phyloP scores from a whole-genome alignment of 1,284 basidiomycete genomes.

The Cryptococcus sp. region DNA sequence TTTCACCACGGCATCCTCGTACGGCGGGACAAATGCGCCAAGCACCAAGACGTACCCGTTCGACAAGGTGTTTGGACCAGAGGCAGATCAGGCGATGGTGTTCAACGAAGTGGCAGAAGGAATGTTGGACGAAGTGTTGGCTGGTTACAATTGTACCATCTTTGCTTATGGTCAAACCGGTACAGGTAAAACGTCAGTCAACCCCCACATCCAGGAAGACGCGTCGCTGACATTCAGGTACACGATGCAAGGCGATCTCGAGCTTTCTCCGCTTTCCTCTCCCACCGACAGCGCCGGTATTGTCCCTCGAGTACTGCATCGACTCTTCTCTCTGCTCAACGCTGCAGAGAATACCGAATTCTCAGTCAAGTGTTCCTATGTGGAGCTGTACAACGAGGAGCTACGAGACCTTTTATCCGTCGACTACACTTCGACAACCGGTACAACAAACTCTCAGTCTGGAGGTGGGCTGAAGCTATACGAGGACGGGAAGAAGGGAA shows the following conservation, averaged over 20 bases:
- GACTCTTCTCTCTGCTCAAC: conserved; percentile 85
- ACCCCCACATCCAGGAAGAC: not conserved
- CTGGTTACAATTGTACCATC: conserved; percentile 96
- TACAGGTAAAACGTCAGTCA: conserved; percentile 89
- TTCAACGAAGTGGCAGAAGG: conserved; percentile 90
- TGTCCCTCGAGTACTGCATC: conserved; percentile 92
- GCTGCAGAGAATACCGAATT: conserved; percentile 65
- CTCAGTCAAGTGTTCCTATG: conserved; percentile 87
- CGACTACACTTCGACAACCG: conserved; percentile 55
- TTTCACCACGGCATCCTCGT: conserved; percentile 54
- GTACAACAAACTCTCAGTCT: conserved; percentile 46
- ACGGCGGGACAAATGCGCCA: conserved; percentile 25
- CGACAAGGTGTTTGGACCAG: conserved; percentile 90
- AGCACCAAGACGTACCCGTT: conserved; percentile 80
- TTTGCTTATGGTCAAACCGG: conserved; percentile 99
- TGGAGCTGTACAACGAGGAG: conserved; percentile 99
- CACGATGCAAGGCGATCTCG: conserved; percentile 90
- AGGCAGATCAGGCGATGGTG: conserved; percentile 91
- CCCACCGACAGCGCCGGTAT: conserved; percentile 89
- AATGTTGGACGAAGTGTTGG: conserved; percentile 86
- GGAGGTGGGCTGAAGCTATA: conserved; percentile 72
- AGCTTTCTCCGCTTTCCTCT: conserved; percentile 68
- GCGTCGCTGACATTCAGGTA: conserved; percentile 53
- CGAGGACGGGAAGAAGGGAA: conserved; percentile 83
- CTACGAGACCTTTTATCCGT: conserved; percentile 83